A percentile compares a stretch with the other conserved stretches of the same genome.
Evolutionary conservation across 495 filamentous ascomycete species (phyloP).

Genomic region (Tuber aestivum): DNA sequence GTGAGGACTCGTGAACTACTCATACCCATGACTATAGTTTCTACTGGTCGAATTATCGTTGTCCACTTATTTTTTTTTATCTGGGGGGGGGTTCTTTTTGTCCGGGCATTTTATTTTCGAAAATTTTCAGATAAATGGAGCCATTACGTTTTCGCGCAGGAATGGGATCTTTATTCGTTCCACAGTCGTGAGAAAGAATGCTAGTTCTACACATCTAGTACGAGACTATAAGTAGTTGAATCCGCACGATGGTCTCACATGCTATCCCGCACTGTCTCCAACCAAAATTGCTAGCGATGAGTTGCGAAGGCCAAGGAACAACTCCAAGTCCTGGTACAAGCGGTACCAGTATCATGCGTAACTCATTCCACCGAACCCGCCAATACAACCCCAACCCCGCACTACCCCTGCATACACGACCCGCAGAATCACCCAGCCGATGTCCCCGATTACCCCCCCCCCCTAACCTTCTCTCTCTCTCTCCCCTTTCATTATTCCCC

Average conservation of each 20-base stretch:
- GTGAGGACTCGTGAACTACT: conserved; percentile 18
- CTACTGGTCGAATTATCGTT: background rate
- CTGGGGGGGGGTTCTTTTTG: background rate
- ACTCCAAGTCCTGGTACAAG: background rate
- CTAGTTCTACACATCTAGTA: background rate
- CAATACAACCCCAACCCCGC: background rate
- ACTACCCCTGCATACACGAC: background rate
- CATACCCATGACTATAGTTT: background rate
- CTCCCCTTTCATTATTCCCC: background rate
- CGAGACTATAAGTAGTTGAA: background rate
- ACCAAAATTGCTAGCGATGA: background rate
- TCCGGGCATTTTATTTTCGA: background rate
- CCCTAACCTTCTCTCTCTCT: background rate
- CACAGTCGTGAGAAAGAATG: background rate
- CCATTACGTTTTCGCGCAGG: background rate
- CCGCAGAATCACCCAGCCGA: background rate
- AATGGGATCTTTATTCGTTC: background rate
- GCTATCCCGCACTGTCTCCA: background rate
- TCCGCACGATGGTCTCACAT: background rate
- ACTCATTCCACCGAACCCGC: background rate
- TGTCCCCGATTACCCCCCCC: no score
- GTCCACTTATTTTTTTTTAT: background rate
- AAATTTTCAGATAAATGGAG: background rate
- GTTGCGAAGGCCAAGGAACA: background rate
- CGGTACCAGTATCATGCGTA: background rate